Evolutionary conservation across 2,329 filamentous ascomycete species (phyloP).

Genomic region (Curvularia spicifera): DNA sequence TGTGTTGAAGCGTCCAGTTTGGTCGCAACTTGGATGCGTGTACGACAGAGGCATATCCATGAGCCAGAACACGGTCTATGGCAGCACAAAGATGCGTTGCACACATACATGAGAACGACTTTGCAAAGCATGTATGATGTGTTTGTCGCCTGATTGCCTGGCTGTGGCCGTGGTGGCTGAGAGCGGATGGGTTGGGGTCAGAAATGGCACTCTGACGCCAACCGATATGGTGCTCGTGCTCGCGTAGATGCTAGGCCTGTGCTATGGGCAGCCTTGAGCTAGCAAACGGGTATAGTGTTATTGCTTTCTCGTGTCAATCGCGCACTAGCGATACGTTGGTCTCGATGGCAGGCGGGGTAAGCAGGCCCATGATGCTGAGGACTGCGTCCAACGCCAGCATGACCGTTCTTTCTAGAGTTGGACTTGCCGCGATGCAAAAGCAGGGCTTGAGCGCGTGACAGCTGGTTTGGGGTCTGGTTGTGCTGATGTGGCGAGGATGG

Average conservation of each 20-base stretch:
- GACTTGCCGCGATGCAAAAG: neutral
- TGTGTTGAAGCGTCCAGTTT: neutral
- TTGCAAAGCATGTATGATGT: neutral
- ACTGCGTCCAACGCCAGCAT: neutral
- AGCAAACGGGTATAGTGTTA: neutral
- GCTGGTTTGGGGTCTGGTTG: neutral
- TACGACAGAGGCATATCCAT: neutral
- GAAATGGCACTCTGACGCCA: neutral
- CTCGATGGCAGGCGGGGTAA: constrained; percentile 6
- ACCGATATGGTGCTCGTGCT: neutral
- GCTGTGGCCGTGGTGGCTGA: neutral
- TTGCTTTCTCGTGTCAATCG: constrained; percentile 5
- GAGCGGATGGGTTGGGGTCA: neutral
- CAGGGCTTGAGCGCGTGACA: neutral
- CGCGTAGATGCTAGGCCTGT: neutral
- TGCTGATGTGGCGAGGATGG: neutral
- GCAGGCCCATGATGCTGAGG: neutral
- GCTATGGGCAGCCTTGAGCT: neutral
- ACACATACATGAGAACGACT: neutral
- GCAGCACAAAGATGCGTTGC: constrained; percentile 8
- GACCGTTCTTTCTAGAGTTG: neutral
- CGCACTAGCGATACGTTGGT: neutral
- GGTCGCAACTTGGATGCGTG: neutral
- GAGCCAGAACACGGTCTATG: constrained; percentile 3
- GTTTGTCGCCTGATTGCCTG: neutral